Percentiles rank a stretch among this genome's conserved stretches.
phyloP scores from a whole-genome alignment of 78 protist genomes.

The Dictyostelium brefeldianum region DNA sequence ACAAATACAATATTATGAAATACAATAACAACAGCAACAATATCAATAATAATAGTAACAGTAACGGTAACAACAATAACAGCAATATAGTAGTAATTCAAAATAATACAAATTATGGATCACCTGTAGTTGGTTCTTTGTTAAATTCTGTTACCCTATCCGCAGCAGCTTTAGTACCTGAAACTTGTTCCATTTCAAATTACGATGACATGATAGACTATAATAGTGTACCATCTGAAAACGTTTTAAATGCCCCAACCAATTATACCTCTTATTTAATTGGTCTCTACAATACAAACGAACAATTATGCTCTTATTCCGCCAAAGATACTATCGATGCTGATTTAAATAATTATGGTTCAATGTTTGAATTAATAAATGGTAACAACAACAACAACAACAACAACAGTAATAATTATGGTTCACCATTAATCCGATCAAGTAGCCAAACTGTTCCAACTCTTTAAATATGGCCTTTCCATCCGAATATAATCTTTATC shows the following conservation, averaged over 20 bases:
- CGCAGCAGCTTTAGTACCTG: not conserved
- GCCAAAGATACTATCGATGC: not conserved
- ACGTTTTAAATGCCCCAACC: conserved; percentile 10
- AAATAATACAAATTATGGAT: not conserved
- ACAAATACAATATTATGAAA: not conserved
- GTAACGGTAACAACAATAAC: not conserved
- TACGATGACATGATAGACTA: too few species aligned
- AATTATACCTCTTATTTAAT: conserved; percentile 17
- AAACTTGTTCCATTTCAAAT: too few species aligned
- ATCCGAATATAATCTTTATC: not conserved
- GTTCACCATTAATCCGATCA: not conserved
- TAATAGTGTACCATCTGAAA: too few species aligned
- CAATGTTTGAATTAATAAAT: conserved; percentile 22
- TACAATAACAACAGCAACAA: not conserved
- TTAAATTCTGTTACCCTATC: too few species aligned
- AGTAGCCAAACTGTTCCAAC: not conserved
- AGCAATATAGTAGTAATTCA: not conserved
- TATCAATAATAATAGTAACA: not conserved
- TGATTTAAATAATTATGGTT: conserved; percentile 3
- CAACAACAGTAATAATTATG: not conserved
- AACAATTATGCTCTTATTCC: not conserved
- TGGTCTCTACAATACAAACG: not conserved
- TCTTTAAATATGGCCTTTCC: not conserved
- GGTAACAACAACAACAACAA: not conserved
- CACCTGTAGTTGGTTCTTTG: too few species aligned